phyloP scores from a whole-genome alignment of 2,329 filamentous ascomycete genomes.

The Fusarium stilboides region DNA sequence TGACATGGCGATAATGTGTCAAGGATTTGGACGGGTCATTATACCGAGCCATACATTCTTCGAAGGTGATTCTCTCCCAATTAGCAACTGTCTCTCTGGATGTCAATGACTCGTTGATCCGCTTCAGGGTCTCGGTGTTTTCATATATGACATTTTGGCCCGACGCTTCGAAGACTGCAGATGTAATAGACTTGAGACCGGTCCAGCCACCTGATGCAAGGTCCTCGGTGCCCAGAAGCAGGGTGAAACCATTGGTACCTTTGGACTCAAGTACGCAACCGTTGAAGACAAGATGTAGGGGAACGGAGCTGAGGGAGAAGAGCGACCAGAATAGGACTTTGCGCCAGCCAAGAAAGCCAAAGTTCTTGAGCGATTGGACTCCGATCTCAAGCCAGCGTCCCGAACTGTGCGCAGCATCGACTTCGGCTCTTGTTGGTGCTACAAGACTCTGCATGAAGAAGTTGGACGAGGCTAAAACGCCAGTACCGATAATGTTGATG shows the following conservation, averaged over 20 bases:
- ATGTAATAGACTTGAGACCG: background rate
- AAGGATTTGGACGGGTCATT: slow-evolving; percentile 18
- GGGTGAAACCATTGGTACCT: slow-evolving; percentile 26
- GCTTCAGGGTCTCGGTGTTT: background rate
- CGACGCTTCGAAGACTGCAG: background rate
- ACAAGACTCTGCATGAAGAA: slow-evolving; percentile 56
- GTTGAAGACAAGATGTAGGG: slow-evolving; percentile 32
- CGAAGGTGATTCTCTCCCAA: background rate
- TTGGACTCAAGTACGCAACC: slow-evolving; percentile 29
- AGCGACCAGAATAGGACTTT: slow-evolving; percentile 27
- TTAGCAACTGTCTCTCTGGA: background rate
- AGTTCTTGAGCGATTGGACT: slow-evolving; percentile 42
- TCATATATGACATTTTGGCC: background rate
- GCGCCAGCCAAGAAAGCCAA: slow-evolving; percentile 18
- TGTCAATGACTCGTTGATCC: slow-evolving; percentile 14
- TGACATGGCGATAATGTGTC: slow-evolving; percentile 26
- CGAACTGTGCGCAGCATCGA: slow-evolving; percentile 45
- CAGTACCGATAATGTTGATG: slow-evolving; percentile 44
- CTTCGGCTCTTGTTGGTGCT: slow-evolving; percentile 52
- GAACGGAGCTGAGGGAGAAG: slow-evolving; percentile 22
- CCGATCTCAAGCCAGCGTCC: slow-evolving; percentile 46
- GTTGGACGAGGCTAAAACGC: slow-evolving; percentile 54
- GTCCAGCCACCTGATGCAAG: slow-evolving; percentile 9
- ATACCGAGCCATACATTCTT: slow-evolving; percentile 21
- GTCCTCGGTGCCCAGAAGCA: slow-evolving; percentile 15